Conservation (phyloP, 1,284 basidiomycete genomes). For the Moesziomyces sp. region DNA sequence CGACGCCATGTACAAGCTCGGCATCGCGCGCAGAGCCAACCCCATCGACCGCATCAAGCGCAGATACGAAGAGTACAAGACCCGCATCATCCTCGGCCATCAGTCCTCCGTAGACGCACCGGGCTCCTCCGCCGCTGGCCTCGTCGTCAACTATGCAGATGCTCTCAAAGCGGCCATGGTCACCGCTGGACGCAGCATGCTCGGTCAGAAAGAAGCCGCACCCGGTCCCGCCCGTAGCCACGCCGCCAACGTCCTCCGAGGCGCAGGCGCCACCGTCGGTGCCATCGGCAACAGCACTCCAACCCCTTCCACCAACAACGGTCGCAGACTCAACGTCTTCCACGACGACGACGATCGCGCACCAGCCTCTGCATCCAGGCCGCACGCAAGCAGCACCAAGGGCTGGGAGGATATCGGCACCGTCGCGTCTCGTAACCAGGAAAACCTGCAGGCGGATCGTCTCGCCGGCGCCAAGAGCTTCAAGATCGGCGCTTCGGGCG, state of each 20-base stretch:
- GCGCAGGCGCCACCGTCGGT: conserved; percentile 21
- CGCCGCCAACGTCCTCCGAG: conserved; percentile 44
- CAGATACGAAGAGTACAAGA: conserved; percentile 84
- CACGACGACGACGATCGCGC: conserved; percentile 51
- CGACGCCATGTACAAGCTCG: conserved; percentile 83
- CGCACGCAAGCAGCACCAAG: conserved; percentile 19
- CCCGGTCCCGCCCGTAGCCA: conserved; percentile 38
- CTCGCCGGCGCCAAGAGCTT: conserved; percentile 26
- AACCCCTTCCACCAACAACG: conserved; percentile 43
- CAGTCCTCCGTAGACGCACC: conserved; percentile 18
- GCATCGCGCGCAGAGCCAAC: conserved; percentile 82
- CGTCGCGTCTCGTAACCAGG: conserved; percentile 50
- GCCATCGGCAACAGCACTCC: conserved; percentile 26
- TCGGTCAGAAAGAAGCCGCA: conserved; percentile 49
- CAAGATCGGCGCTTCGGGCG: conserved; percentile 43
- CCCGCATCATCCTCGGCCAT: conserved; percentile 67
- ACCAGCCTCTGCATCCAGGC: conserved; percentile 6
- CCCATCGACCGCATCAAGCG: conserved; percentile 87
- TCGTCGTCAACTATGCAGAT: conserved; percentile 39
- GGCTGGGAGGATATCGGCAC: conserved; percentile 56
- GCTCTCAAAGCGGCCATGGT: conserved; percentile 61
- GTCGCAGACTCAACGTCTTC: conserved; percentile 54
- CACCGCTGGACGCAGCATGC: conserved; percentile 58
- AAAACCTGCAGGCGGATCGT: conserved; percentile 48
- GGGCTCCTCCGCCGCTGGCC: conserved; percentile 6